A percentile compares a stretch with the other conserved stretches of the same genome.
These are phyloP conservation scores for Wallacemonas sp. DNA, from an alignment of 208 protist genomes.

Conservation along the genomic window DNA sequence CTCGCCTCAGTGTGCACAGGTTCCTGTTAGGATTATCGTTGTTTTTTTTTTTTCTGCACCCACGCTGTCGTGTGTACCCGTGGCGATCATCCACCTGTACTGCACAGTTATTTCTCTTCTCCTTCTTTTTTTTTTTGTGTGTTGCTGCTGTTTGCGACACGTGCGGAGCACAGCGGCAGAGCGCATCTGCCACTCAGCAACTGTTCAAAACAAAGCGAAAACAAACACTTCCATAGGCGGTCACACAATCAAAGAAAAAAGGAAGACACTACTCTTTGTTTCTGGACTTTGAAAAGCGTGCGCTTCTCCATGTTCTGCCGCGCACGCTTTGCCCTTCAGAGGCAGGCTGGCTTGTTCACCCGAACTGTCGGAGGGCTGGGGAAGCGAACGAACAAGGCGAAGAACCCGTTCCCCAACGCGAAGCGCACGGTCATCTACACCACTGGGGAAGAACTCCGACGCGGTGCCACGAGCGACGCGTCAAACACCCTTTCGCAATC, in stretches of 20 bases:
- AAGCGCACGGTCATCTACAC: constrained; percentile 56
- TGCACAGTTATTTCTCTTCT: not conserved
- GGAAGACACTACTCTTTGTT: not conserved
- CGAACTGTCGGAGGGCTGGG: constrained; percentile 10
- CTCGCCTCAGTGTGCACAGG: not conserved
- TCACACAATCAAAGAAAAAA: constrained; percentile 1
- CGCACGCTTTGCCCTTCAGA: not conserved
- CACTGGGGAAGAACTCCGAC: constrained; percentile 10
- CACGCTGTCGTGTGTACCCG: too few species aligned
- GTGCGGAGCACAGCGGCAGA: too few species aligned
- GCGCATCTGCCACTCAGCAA: too few species aligned
- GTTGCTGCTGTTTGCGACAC: not conserved
- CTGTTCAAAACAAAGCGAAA: too few species aligned
- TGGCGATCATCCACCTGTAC: too few species aligned
- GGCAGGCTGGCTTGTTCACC: constrained; percentile 5
- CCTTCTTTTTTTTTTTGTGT: not conserved
- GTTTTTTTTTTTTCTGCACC: constrained; percentile 4
- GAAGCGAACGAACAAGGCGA: constrained; percentile 36
- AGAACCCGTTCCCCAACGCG: constrained; percentile 38
- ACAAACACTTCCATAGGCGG: too few species aligned
- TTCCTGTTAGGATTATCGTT: not conserved
- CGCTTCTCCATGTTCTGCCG: constrained; percentile 4
- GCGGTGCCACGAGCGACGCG: not conserved
- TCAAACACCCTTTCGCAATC: not conserved
- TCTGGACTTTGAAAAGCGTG: not conserved